These are phyloP conservation scores for Prosopis cineraria DNA, from an alignment of 306 rosid species.

Conservation along the genomic window DNA sequence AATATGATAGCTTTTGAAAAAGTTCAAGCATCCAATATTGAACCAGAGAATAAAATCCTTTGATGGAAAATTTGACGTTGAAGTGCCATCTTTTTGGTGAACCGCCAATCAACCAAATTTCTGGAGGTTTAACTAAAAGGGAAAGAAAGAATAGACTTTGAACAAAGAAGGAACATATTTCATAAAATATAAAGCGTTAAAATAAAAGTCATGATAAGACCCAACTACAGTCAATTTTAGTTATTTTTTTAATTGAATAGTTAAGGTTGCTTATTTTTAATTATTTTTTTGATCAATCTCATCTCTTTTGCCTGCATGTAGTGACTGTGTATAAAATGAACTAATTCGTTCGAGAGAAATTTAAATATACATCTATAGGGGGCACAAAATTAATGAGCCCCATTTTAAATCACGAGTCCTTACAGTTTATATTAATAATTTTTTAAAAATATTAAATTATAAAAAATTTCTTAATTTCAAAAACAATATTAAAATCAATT, in stretches of 20 bases:
- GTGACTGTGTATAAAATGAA: background rate
- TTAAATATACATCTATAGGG: too few species aligned
- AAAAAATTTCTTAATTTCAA: background rate
- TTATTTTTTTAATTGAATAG: background rate
- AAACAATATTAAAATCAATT: background rate
- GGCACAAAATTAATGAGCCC: too few species aligned
- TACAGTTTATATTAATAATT: too few species aligned
- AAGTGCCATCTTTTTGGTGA: background rate
- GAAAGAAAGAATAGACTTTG: background rate
- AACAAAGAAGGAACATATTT: background rate
- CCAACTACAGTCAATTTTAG: background rate
- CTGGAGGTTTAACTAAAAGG: slow-evolving; percentile 8
- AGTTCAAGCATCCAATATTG: background rate
- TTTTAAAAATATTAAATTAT: too few species aligned
- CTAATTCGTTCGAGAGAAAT: background rate
- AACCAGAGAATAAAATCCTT: background rate
- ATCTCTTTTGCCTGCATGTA: too few species aligned
- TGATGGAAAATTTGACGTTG: background rate
- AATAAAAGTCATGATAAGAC: background rate
- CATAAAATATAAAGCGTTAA: background rate
- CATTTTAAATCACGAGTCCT: too few species aligned
- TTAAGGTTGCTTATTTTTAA: background rate
- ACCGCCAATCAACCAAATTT: background rate
- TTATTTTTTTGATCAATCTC: background rate
- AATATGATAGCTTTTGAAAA: background rate